phyloP scores from a whole-genome alignment of 805 yeast species.

The Brettanomyces naardenensis region DNA sequence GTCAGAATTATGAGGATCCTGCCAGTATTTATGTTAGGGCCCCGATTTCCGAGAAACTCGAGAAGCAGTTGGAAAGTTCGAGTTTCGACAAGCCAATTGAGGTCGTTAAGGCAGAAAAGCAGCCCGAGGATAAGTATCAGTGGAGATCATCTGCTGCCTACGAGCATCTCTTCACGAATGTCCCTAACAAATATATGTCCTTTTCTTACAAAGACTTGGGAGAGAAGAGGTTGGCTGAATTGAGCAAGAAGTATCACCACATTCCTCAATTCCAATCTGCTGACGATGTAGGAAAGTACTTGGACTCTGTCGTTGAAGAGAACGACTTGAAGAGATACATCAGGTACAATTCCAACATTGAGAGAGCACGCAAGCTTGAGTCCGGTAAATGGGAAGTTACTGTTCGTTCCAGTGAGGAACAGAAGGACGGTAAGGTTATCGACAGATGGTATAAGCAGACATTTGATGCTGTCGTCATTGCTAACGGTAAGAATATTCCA shows the following conservation, averaged over 20 bases:
- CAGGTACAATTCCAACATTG: conserved; percentile 35
- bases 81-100: conserved; percentile 27
- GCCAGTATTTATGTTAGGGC: conserved; percentile 7
- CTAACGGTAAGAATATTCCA: conserved; percentile 59
- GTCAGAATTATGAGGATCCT: conserved; percentile 5
- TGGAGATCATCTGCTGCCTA: conserved; percentile 35
- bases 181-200: conserved; percentile 31
- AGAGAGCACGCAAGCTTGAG: conserved; percentile 23
- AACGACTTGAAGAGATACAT: conserved; percentile 25
- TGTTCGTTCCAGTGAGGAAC: conserved; percentile 8
- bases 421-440: conserved; percentile 5
- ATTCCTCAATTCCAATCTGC: conserved; percentile 21
- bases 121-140: conserved; percentile 3
- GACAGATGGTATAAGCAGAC: conserved; percentile 34
- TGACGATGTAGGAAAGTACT: conserved; percentile 14
- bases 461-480: conserved; percentile 56
- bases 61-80: conserved; percentile 19
- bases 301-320: conserved; percentile 15
- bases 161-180: conserved; percentile 33
- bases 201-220: conserved; percentile 27
- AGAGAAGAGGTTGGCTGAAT: conserved; percentile 4
- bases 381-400: conserved; percentile 31
- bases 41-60: conserved; percentile 7
- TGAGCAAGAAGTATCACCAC: conserved; percentile 7
- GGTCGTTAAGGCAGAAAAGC: conserved; percentile 5